Conservation (phyloP, 139 green algal genomes). For the Diplosphaera chodatii region DNA sequence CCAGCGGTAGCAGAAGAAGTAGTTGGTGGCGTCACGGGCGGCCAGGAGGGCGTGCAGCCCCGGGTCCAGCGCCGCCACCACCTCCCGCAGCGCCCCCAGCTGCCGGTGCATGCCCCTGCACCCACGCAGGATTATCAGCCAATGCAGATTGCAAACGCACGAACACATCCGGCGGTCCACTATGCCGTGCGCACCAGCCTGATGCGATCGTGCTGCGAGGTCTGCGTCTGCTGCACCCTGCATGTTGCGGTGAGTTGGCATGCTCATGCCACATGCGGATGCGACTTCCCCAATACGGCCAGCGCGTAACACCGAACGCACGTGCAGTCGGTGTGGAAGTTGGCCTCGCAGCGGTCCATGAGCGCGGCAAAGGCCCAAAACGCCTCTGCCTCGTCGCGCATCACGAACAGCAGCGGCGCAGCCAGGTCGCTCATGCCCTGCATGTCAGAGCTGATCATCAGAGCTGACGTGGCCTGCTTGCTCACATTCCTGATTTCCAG, state of each 20-base stretch:
- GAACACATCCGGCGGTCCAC: no score
- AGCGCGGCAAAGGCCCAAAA: conserved; percentile 79
- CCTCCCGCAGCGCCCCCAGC: conserved; percentile 58
- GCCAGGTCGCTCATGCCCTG: conserved; percentile 81
- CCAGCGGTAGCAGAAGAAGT: conserved; percentile 91
- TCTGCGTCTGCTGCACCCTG: no score
- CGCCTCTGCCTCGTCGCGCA: conserved; percentile 49
- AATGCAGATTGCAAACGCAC: no score
- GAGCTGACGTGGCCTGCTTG: no score
- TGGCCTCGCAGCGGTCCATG: conserved; percentile 74
- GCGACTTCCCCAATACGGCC: no score
- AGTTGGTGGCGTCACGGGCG: conserved; percentile 58
- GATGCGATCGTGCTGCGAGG: no score
- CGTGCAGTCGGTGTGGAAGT: conserved; percentile 66
- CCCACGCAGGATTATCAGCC: background rate
- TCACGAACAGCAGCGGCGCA: conserved; percentile 63
- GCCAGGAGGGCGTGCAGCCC: conserved; percentile 66
- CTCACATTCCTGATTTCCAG: no score
- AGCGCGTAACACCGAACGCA: background rate
- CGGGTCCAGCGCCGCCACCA: conserved; percentile 77
- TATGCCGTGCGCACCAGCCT: no score
- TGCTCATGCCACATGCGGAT: no score
- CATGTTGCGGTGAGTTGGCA: no score
- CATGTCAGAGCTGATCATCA: no score
- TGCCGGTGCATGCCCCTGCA: conserved; percentile 75